phyloP scores from a whole-genome alignment of 2,329 filamentous ascomycete genomes.

The Setomelanomma holmii region DNA sequence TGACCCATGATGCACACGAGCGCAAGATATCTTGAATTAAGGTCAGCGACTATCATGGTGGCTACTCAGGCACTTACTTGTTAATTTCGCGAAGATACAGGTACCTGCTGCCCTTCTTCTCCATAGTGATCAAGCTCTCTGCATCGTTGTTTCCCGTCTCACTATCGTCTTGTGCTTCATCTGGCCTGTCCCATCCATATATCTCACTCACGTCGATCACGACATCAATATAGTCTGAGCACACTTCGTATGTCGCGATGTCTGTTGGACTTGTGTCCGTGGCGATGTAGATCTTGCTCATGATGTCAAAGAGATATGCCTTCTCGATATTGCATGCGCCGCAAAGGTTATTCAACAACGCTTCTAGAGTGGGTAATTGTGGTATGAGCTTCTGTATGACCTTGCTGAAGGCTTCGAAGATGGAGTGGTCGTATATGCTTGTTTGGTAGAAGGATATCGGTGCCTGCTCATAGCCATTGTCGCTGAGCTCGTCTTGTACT shows the following conservation, averaged over 20 bases:
- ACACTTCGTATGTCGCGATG: conserved; percentile 96
- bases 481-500: conserved; percentile 93
- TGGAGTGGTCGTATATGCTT: conserved; percentile 97
- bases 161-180: conserved; percentile 42
- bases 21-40: conserved; percentile 69
- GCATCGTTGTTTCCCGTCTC: conserved; percentile 60
- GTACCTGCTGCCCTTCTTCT: conserved; percentile 64
- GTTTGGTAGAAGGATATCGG: conserved; percentile 95
- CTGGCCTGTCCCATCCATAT: conserved; percentile 74
- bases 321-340: conserved; percentile 96
- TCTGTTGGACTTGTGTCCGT: conserved; percentile 93
- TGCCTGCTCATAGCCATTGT: conserved; percentile 91
- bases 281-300: conserved; percentile 98
- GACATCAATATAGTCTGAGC: conserved; percentile 97
- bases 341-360: conserved; percentile 91
- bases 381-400: conserved; percentile 98
- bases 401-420: conserved; percentile 97
- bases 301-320: conserved; percentile 95
- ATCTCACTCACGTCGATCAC: conserved; percentile 97
- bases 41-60: not conserved
- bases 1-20: conserved; percentile 88
- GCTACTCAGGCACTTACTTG: conserved; percentile 56
- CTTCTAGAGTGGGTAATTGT: conserved; percentile 88
- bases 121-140: conserved; percentile 68
- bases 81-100: conserved; percentile 73